A percentile compares a stretch with the other conserved stretches of the same genome.
Evolutionary conservation across 202 grass and related monocot species (phyloP).

Genomic region (Saccharum hybrid): DNA sequence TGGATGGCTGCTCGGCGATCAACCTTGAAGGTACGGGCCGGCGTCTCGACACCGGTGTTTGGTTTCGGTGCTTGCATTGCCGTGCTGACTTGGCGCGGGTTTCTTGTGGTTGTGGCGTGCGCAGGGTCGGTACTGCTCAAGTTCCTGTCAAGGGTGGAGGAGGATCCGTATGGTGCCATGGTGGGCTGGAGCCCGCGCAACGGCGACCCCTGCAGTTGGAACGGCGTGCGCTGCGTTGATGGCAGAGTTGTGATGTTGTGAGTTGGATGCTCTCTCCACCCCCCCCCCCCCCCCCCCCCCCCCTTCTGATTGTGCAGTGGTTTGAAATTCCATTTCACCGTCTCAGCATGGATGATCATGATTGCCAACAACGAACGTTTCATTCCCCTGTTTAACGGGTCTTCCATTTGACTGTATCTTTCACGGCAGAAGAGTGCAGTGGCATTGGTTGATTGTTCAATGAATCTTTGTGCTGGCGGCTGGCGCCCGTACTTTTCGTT

Average conservation of each 20-base stretch:
- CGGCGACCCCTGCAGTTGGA: slow-evolving; percentile 76
- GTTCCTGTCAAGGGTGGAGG: slow-evolving; percentile 72
- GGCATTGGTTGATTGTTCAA: slow-evolving; percentile 17
- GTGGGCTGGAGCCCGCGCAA: slow-evolving; percentile 68
- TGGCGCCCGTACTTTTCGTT: not conserved
- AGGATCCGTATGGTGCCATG: slow-evolving; percentile 73
- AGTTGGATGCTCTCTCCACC: slow-evolving; percentile 37
- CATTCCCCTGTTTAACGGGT: slow-evolving; percentile 18
- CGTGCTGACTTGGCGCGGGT: slow-evolving; percentile 28
- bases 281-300: not conserved
- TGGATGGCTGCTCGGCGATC: slow-evolving; percentile 63
- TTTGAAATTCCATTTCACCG: not conserved
- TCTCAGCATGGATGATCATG: not conserved
- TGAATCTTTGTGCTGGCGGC: slow-evolving; percentile 15
- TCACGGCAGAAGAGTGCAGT: slow-evolving; percentile 14
- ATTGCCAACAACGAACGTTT: not conserved
- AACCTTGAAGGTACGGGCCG: slow-evolving; percentile 76
- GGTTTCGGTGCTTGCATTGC: not conserved
- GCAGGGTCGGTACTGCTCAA: slow-evolving; percentile 75
- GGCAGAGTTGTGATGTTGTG: slow-evolving; percentile 77
- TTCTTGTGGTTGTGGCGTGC: slow-evolving; percentile 22
- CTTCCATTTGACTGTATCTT: slow-evolving; percentile 38
- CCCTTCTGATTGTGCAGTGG: slow-evolving; percentile 15
- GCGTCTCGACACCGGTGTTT: not conserved
- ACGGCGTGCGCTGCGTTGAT: slow-evolving; percentile 60